Percentiles rank a stretch among this genome's conserved stretches.
Evolutionary conservation across 2,329 filamentous ascomycete genomes (phyloP).

Genomic region (Sporothrix mexicana): DNA sequence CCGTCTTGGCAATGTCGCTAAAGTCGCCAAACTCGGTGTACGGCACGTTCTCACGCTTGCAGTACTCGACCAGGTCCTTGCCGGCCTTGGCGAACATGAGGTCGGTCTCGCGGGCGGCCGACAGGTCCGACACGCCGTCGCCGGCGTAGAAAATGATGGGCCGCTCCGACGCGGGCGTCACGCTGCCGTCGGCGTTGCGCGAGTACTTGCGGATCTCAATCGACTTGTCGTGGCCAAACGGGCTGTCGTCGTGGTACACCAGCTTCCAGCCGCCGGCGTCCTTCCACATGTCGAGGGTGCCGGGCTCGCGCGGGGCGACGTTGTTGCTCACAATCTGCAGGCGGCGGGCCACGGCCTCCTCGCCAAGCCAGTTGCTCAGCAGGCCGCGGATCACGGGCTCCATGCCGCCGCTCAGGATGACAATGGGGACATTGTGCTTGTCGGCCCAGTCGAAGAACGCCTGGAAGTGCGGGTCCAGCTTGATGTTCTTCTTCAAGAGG

Average conservation of each 20-base stretch:
- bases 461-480: conserved; percentile 85
- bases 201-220: conserved; percentile 88
- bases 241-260: conserved; percentile 83
- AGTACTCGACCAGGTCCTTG: conserved; percentile 50
- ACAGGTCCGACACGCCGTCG: conserved; percentile 91
- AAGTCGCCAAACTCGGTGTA: conserved; percentile 69
- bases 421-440: conserved; percentile 84
- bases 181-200: conserved; percentile 45
- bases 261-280: conserved; percentile 82
- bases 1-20: conserved; percentile 43
- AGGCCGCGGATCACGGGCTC: conserved; percentile 85
- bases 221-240: conserved; percentile 97
- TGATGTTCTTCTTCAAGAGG: conserved; percentile 79
- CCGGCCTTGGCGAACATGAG: conserved; percentile 92
- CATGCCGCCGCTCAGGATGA: conserved; percentile 93
- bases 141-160: conserved; percentile 94
- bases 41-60: conserved; percentile 47
- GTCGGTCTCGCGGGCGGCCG: conserved; percentile 90
- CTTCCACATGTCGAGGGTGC: conserved; percentile 72
- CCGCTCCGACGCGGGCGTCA: conserved; percentile 66
- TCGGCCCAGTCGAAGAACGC: conserved; percentile 86
- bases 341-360: conserved; percentile 68
- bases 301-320: conserved; percentile 59
- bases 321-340: conserved; percentile 93
- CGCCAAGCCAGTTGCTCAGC: conserved; percentile 78